Evolutionary conservation across 106 monocot species (phyloP).

Genomic region (Dendrobium chrysotoxum): DNA sequence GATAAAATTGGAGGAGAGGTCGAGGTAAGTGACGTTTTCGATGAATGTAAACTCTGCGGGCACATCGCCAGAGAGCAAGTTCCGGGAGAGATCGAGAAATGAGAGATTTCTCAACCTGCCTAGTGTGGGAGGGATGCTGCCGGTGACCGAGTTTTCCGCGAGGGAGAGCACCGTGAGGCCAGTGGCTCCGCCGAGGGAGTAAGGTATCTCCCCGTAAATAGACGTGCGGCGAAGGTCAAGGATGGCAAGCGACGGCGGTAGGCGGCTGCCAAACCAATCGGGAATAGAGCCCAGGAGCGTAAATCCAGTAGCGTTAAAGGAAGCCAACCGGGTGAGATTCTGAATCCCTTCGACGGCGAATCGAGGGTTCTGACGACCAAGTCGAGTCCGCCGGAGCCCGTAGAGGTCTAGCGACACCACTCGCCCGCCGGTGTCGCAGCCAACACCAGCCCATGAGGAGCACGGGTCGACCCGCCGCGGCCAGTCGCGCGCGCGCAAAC

Average conservation of each 20-base stretch:
- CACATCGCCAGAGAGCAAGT: constrained; percentile 29
- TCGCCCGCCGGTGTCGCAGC: constrained; percentile 41
- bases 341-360: constrained; percentile 79
- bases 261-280: constrained; percentile 45
- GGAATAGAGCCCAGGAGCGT: constrained; percentile 69
- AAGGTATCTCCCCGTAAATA: constrained; percentile 43
- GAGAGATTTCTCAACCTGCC: constrained; percentile 25
- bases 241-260: constrained; percentile 16
- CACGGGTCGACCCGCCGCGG: constrained; percentile 74
- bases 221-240: constrained; percentile 43
- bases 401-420: constrained; percentile 46
- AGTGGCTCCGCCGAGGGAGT: constrained; percentile 24
- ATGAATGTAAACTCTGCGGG: constrained; percentile 26
- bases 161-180: constrained; percentile 30
- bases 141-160: constrained; percentile 36
- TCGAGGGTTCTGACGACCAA: constrained; percentile 42
- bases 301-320: constrained; percentile 68
- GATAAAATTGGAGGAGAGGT: constrained; percentile 29
- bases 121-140: constrained; percentile 34
- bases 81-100: constrained; percentile 34
- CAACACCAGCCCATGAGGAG: constrained; percentile 62
- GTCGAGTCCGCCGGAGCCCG: constrained; percentile 66
- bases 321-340: constrained; percentile 47
- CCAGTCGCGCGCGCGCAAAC: constrained; percentile 77
- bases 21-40: constrained; percentile 14